These are phyloP conservation scores for Lagenaria siceraria DNA, from an alignment of 306 rosid species.

Conservation along the genomic window DNA sequence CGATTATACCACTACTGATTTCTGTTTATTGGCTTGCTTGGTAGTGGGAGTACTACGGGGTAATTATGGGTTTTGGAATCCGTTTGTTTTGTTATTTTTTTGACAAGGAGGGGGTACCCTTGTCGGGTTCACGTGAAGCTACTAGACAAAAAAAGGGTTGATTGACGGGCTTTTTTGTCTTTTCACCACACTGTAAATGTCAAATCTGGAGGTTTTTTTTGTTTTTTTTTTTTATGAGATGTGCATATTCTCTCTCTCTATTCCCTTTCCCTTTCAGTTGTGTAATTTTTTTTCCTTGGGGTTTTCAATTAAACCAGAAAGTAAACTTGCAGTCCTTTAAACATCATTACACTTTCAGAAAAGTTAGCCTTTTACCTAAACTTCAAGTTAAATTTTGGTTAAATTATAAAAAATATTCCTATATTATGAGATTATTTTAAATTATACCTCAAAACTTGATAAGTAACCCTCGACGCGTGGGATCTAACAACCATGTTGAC, in stretches of 20 bases:
- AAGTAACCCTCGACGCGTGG: no score
- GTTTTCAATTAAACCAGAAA: neutral
- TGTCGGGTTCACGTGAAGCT: conserved; percentile 7
- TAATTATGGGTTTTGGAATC: conserved; percentile 1
- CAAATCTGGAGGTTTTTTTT: neutral
- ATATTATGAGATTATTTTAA: no score
- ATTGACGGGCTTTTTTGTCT: conserved; percentile 2
- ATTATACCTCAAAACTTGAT: no score
- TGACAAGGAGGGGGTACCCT: neutral
- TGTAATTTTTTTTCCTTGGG: conserved; percentile 5
- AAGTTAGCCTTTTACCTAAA: neutral
- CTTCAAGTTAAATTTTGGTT: no score
- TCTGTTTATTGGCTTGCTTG: conserved; percentile 16
- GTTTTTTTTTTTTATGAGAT: no score
- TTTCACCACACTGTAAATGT: conserved; percentile 7
- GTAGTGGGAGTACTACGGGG: neutral
- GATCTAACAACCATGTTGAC: no score
- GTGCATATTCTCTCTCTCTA: neutral
- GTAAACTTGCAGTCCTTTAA: neutral
- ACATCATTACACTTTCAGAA: neutral
- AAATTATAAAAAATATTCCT: no score
- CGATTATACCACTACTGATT: conserved; percentile 36
- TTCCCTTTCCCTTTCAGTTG: neutral
- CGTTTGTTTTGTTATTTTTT: neutral
- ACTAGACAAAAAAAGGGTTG: neutral